A percentile compares a stretch with the other conserved stretches of the same genome.
phyloP scores from a whole-genome alignment of 768 basidiomycete species.

The Pleurotus cornucopiae region DNA sequence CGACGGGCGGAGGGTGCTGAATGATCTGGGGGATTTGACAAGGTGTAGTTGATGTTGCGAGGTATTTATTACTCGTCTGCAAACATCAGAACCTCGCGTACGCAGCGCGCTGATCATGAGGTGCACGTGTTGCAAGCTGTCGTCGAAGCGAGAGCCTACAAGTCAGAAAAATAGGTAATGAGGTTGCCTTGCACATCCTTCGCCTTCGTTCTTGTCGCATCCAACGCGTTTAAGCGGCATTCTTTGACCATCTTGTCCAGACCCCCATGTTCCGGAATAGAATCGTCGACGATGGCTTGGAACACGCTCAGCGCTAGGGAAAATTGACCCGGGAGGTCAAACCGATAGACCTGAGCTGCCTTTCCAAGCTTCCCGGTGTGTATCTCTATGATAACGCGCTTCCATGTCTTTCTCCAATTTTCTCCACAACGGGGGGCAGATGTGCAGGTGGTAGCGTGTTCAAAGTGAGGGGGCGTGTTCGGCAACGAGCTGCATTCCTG shows the following conservation, averaged over 20 bases:
- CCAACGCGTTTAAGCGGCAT: conserved; percentile 39
- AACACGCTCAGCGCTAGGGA: conserved; percentile 45
- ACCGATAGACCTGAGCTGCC: conserved; percentile 7
- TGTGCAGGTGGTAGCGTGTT: conserved; percentile 38
- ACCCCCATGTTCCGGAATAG: conserved; percentile 34
- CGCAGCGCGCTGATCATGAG: too few relatives aligned
- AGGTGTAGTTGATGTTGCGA: too few relatives aligned
- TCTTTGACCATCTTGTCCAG: conserved; percentile 37
- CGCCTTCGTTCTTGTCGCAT: conserved; percentile 37
- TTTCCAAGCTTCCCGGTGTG: conserved; percentile 10
- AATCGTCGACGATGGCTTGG: conserved; percentile 39
- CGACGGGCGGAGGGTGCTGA: too few relatives aligned
- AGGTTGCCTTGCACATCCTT: conserved; percentile 43
- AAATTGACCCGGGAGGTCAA: conserved; percentile 39
- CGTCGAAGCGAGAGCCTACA: conserved; percentile 10
- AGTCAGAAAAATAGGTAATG: conserved; percentile 44
- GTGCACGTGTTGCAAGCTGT: neutral
- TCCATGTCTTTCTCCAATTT: conserved; percentile 44
- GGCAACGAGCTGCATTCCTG: conserved; percentile 41
- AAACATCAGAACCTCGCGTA: too few relatives aligned
- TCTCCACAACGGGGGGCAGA: conserved; percentile 38
- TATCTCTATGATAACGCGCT: conserved; percentile 32
- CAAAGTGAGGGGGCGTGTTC: conserved; percentile 34
- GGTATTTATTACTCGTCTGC: too few relatives aligned
- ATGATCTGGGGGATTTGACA: too few relatives aligned